Base-by-base conservation (phyloP, 805 yeast species). In the Saturnispora gosingensis region DNA sequence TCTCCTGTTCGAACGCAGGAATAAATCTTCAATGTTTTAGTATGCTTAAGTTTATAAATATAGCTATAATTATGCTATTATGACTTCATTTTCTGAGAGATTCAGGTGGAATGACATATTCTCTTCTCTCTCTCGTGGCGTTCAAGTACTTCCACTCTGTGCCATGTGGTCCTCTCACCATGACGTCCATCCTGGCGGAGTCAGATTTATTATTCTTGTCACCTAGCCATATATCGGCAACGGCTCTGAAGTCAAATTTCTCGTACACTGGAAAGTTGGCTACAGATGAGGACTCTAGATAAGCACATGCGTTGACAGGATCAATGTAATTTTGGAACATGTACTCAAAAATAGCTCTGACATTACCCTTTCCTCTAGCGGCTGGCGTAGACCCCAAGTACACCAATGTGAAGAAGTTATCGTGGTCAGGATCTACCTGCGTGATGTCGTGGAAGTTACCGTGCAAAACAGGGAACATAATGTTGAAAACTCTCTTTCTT, bases 331-430 rank as follows among this genome's bases (percentile, higher is more conserved):
- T 68, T 34, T 64, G 59, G 57, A 73, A 76, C 75, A 76, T 72
- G 58, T 68, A 72, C 6, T 77, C 75, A 56, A 78, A 73, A 60
- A 77, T 65, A 25, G 69, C 69, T 46, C 82, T 63, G 10, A 71
- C 77, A 58, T 78, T 78, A 18, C 83, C 83, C 59, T 78, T 78
- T 35, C 83, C 83, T 56, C 81, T 68, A 5, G 82, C 79, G 16
- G 61, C 59, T 15, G 71, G 71, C 5, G 69, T 60, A 6, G 70
- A 63, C 3, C 71, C 71, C 5, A 67, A 48, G 39, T 67, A 67
- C 20, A 67, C 70, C 44, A 67, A 59, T 7, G 67, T 65, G 61
- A 62, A 66, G 7, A 57, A 48, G 51, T 67, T 69, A 16, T 56
- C 58, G 13, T 56, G 60, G 18, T 56, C 43, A 4, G 63, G 63